Base-by-base conservation (phyloP, 2,329 filamentous ascomycete genomes). In the Phaeosphaeriaceae sp. region DNA sequence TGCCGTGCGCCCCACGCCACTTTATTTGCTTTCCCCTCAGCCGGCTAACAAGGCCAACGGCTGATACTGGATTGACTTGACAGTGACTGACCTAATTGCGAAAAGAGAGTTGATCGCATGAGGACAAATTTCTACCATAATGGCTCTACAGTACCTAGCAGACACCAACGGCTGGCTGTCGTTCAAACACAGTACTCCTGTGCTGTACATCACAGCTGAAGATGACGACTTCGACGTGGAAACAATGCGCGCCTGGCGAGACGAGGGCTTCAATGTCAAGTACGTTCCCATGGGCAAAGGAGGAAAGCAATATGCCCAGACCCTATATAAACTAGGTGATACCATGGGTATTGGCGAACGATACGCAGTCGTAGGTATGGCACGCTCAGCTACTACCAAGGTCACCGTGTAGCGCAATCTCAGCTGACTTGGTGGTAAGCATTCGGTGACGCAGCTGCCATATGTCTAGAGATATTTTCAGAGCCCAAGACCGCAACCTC, bases 351-450 rank as follows among this genome's bases (percentile, higher is more conserved):
- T 86, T 29, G 82, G 84, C 18, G 83, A 85, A 65, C 79, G 81
- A 50, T 88, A 85, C 68, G 84, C 80, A 3, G 81, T 87, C 57
- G 78, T 87, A 67, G 83, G 83, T 86, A 77, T 50, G 70, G 56
- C 45, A 26, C 56, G 68, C 58, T 56, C 23, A 6, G 7, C 23
- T 11, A 26, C 23, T 2, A 26, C 23, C 23, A 26, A 11, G 23
- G 23, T n/a, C 17, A 7, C 15, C 18, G 26, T 34, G 12, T 4
- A 20, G 36, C 23, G 8, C 16, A n/a, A 35, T 6, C 17, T 6
- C 30, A 16, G 42, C 57, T 62, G 32, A 61, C 23, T 18, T 9
- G 8, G 32, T 15, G 13, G 37, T 2, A 54, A 86, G 85, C 85
- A 15, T 87, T 82, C 59, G 85, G 83, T 8, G 79, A 84, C 42